These are phyloP conservation scores for Vitis vinifera DNA, from an alignment of 164 flowering plant genomes.

Conservation along the genomic window ASM3070453v1 NC_081808.1:3843501-3844000, in stretches of 20 bases:
- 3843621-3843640: slow-evolving; percentile 56
- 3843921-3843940: too few species aligned
- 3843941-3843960: too few species aligned
- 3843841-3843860: too few species aligned
- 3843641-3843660: slow-evolving; percentile 54
- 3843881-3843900: too few species aligned
- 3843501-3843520: slow-evolving; percentile 57
- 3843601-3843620: slow-evolving; percentile 60
- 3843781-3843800: background rate
- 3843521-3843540: slow-evolving; percentile 66
- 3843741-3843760: background rate
- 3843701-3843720: slow-evolving; percentile 8
- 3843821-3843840: background rate
- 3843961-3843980: too few species aligned
- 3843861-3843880: too few species aligned
- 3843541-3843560: slow-evolving; percentile 55
- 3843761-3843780: background rate
- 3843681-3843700: slow-evolving; percentile 63
- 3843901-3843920: too few species aligned
- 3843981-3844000: too few species aligned
- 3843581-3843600: slow-evolving; percentile 57
- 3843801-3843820: background rate
- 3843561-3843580: slow-evolving; percentile 55
- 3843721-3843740: background rate
- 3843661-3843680: slow-evolving; percentile 60